Evolutionary conservation across 2,329 filamentous ascomycete species (phyloP).

Genomic region (Raffaelea deltoideospora): DNA sequence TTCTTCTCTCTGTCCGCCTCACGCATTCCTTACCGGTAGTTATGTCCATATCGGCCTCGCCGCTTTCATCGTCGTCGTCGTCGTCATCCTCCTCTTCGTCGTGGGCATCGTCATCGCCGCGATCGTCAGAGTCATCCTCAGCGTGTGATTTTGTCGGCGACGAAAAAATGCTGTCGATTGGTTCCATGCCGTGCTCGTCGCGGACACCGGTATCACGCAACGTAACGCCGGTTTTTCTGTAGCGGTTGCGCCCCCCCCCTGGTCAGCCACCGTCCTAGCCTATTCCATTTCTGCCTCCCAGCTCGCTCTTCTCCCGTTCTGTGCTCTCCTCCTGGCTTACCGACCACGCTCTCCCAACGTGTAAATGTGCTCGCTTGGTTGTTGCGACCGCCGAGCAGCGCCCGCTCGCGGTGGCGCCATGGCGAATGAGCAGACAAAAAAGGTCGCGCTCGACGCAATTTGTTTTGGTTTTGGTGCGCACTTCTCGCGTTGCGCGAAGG

Average conservation of each 20-base stretch:
- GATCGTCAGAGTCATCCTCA: conserved; percentile 16
- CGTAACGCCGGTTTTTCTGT: conserved; percentile 77
- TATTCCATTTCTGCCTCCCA: background rate
- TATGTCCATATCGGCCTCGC: conserved; percentile 35
- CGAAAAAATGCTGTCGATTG: conserved; percentile 75
- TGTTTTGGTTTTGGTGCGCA: no score
- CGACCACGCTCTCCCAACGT: conserved; percentile 34
- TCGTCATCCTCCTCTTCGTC: conserved; percentile 15
- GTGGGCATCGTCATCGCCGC: conserved; percentile 14
- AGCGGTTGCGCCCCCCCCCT: conserved; percentile 9
- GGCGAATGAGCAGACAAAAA: background rate
- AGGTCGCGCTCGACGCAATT: no score
- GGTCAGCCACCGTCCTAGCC: background rate
- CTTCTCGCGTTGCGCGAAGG: no score
- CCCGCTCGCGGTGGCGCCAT: conserved; percentile 24
- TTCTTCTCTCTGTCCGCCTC: no score
- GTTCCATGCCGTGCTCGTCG: conserved; percentile 87
- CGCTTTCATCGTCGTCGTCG: conserved; percentile 11
- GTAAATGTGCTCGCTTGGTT: conserved; percentile 31
- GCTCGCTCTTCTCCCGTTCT: background rate
- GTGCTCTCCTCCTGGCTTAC: conserved; percentile 16
- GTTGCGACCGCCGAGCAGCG: conserved; percentile 20
- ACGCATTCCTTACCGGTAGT: no score
- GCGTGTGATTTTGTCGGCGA: conserved; percentile 49
- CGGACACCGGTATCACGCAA: conserved; percentile 63